phyloP scores from a whole-genome alignment of 129 eudicot species.

The Pittosporum tobira region DNA sequence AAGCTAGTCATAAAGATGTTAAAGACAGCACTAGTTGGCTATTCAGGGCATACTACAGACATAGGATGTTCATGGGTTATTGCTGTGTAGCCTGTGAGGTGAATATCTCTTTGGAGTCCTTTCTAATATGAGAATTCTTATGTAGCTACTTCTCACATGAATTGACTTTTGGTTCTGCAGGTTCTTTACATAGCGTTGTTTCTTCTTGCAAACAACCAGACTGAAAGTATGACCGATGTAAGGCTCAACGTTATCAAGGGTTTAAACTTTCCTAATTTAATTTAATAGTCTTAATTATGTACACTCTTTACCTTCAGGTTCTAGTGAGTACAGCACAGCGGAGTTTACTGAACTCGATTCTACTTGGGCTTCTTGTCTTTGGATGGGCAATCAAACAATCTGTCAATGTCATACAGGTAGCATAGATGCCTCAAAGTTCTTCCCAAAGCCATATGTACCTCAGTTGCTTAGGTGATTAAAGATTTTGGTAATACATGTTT shows the following conservation, averaged over 20 bases:
- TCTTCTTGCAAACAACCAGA: conserved; percentile 67
- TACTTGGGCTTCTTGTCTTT: conserved; percentile 53
- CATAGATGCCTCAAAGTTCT: not conserved
- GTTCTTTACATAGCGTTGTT: conserved; percentile 80
- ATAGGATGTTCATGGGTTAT: conserved; percentile 83
- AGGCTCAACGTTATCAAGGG: conserved; percentile 16
- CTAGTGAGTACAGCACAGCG: conserved; percentile 34
- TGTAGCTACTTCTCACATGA: conserved; percentile 5
- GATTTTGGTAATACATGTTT: not conserved
- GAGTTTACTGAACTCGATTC: conserved; percentile 30
- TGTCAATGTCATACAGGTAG: conserved; percentile 89
- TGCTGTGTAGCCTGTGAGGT: conserved; percentile 98
- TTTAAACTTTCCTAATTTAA: not conserved
- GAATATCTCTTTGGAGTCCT: conserved; percentile 5
- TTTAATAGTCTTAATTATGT: not conserved
- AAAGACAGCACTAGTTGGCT: conserved; percentile 93
- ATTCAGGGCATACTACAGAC: conserved; percentile 75
- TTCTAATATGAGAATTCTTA: not conserved
- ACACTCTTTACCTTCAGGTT: conserved; percentile 24
- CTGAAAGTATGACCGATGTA: conserved; percentile 56
- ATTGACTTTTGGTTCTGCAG: conserved; percentile 30
- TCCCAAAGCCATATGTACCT: not conserved
- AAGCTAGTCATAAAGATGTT: conserved; percentile 90
- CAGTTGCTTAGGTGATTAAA: not conserved
- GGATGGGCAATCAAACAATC: conserved; percentile 88